These are phyloP conservation scores for Cordyceps tenuipes DNA, from an alignment of 2,329 filamentous ascomycete genomes.

Conservation along the genomic window DNA sequence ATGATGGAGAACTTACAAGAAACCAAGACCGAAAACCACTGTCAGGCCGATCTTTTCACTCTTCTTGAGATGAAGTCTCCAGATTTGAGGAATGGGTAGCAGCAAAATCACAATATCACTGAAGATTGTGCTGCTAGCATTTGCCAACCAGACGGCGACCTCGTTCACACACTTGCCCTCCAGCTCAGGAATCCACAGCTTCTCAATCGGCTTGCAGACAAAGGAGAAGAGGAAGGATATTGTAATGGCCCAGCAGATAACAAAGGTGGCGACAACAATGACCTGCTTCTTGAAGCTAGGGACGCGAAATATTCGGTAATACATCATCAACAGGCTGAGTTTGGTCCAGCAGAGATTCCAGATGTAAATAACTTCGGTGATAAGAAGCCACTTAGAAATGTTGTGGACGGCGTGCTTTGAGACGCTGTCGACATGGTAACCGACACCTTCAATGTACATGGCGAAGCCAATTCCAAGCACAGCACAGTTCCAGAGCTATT, in stretches of 20 bases:
- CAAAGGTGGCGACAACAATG: constrained; percentile 32
- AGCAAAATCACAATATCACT: constrained; percentile 38
- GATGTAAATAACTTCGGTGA: constrained; percentile 39
- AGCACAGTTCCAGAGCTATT: constrained; percentile 31
- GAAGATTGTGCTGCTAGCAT: constrained; percentile 38
- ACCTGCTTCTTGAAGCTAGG: constrained; percentile 34
- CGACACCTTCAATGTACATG: constrained; percentile 39
- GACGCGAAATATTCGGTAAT: constrained; percentile 42
- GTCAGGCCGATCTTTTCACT: constrained; percentile 36
- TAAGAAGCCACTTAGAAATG: constrained; percentile 39
- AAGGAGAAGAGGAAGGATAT: constrained; percentile 44
- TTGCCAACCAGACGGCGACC: constrained; percentile 41
- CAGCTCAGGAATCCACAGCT: constrained; percentile 37
- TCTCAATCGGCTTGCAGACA: constrained; percentile 41
- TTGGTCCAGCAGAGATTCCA: constrained; percentile 43
- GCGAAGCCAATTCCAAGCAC: constrained; percentile 40
- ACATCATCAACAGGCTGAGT: constrained; percentile 42
- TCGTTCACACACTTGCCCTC: constrained; percentile 41
- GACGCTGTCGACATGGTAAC: constrained; percentile 35
- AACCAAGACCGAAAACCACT: constrained; percentile 35
- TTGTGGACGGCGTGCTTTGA: constrained; percentile 28
- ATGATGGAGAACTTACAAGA: constrained; percentile 28
- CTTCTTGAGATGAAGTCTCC: constrained; percentile 33
- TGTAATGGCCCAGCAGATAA: constrained; percentile 38
- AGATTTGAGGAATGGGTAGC: constrained; percentile 35